Conservation (phyloP, 306 rosid species). For the Vicia sativa region DNA sequence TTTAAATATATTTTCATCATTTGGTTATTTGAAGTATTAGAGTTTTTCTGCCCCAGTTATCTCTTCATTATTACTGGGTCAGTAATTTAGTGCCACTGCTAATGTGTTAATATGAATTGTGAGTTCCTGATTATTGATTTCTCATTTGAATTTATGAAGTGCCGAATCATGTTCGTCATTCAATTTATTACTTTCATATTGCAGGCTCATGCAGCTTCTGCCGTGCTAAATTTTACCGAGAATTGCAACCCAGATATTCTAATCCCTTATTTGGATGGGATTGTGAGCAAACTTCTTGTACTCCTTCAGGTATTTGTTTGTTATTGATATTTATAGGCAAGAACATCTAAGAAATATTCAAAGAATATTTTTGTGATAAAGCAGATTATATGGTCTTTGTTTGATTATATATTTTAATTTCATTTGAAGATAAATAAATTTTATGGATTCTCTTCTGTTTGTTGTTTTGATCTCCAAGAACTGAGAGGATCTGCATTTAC, state of each 20-base stretch:
- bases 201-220: conserved; percentile 88
- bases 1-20: not conserved
- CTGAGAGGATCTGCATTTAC: not conserved
- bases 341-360: conserved; percentile 11
- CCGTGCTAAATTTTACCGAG: conserved; percentile 73
- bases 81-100: conserved; percentile 1
- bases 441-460: conserved; percentile 19
- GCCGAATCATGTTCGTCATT: conserved; percentile 10
- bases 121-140: conserved; percentile 27
- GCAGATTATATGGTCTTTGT: conserved; percentile 19
- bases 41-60: conserved; percentile 21
- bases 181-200: conserved; percentile 25
- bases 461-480: not conserved
- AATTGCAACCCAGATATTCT: conserved; percentile 70
- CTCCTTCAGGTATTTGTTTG: conserved; percentile 65
- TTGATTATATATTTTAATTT: conserved; percentile 1
- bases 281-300: conserved; percentile 71
- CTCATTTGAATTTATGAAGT: conserved; percentile 17
- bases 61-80: conserved; percentile 1
- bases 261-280: conserved; percentile 70
- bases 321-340: conserved; percentile 12
- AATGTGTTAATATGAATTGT: conserved; percentile 9
- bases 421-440: conserved; percentile 7
- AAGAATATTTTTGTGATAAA: not conserved
- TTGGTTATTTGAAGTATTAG: conserved; percentile 2